These are phyloP conservation scores for Xylaria multiplex DNA, from an alignment of 2,329 filamentous ascomycete species.

Conservation along the genomic window DNA sequence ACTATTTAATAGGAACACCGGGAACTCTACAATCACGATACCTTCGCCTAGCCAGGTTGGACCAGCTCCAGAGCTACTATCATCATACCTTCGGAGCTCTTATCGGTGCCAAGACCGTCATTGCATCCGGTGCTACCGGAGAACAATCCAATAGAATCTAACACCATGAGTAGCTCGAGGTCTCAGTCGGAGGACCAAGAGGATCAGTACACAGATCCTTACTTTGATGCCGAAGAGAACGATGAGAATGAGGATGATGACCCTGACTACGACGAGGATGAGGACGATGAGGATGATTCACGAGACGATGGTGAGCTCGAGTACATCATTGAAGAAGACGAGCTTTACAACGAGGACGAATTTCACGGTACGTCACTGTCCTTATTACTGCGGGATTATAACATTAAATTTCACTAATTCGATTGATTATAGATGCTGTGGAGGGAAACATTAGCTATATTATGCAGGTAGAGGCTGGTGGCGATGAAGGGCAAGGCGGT, in stretches of 20 bases:
- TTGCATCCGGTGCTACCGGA: slow-evolving; percentile 26
- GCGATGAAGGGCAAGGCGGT: slow-evolving; percentile 44
- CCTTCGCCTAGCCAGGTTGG: background rate
- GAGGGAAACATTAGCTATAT: slow-evolving; percentile 46
- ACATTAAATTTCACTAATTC: slow-evolving; percentile 29
- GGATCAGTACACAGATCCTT: slow-evolving; percentile 40
- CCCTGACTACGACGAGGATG: slow-evolving; percentile 39
- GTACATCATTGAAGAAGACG: slow-evolving; percentile 32
- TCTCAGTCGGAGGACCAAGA: slow-evolving; percentile 38
- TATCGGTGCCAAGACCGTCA: slow-evolving; percentile 30
- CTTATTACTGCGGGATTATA: background rate
- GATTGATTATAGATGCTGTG: slow-evolving; percentile 41
- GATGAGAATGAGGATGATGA: slow-evolving; percentile 43
- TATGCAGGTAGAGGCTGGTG: slow-evolving; percentile 46
- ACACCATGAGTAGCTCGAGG: slow-evolving; percentile 41
- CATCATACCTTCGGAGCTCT: slow-evolving; percentile 2
- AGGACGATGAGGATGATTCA: slow-evolving; percentile 44
- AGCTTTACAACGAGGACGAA: slow-evolving; percentile 45
- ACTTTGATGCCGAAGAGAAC: slow-evolving; percentile 42
- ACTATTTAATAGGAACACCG: background rate
- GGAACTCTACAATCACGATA: background rate
- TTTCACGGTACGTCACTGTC: slow-evolving; percentile 44
- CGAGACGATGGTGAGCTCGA: slow-evolving; percentile 32
- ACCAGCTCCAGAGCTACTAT: background rate
- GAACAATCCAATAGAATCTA: background rate